Base-by-base conservation (phyloP, 1,284 basidiomycete species). In the Leucoagaricus sp. region DNA sequence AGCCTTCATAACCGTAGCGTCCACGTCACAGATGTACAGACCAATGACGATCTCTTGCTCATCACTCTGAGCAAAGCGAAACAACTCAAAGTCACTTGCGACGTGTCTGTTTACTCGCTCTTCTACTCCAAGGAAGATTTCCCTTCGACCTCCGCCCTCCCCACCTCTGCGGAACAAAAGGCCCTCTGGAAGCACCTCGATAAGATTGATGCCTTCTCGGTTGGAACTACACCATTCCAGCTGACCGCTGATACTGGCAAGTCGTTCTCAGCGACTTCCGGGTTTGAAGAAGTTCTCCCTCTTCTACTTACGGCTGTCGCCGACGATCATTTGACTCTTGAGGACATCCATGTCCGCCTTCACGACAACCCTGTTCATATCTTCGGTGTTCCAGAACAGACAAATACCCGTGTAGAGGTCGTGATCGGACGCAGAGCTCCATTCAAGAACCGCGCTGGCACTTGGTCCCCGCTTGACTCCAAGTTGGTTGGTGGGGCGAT, bases 41-140 rank as follows among this genome's bases (percentile, higher is more conserved):
- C 82, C 60, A 82, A 86, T 64, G 95, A 96, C 60, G 97, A 99
- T 70, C 81, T 99, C 55, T 78, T 91, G 38, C 77, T 99, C 58
- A 98, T 99, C 69, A 88, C 91, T 5, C 81, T 99, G 50, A 94
- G 93, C 81, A 99, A 99, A 77, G 89, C 90, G 54, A 97, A 96
- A 78, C 82, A 91, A 26, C 83, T 99, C 64, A 90, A 93, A 67
- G 96, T 98, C 58, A 98, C 96, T 2, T 98, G 96, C 71, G 97
- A 99, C 66, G 94, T 98, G 33, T 87, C 95, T 8, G 83, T 98
- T 50, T 98, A 94, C 73, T 85, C 93, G 9, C 79, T 99, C 59
- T 98, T 98, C 85, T 96, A 95, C 76, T 86, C 84, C 23, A 81
- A 79, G 55, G 88, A 91, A 61, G 83, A 91, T 63, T 95, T 84